Evolutionary conservation across 192 early-diverging fungal genomes (phyloP).

Genomic region (Coemansia sp.): DNA sequence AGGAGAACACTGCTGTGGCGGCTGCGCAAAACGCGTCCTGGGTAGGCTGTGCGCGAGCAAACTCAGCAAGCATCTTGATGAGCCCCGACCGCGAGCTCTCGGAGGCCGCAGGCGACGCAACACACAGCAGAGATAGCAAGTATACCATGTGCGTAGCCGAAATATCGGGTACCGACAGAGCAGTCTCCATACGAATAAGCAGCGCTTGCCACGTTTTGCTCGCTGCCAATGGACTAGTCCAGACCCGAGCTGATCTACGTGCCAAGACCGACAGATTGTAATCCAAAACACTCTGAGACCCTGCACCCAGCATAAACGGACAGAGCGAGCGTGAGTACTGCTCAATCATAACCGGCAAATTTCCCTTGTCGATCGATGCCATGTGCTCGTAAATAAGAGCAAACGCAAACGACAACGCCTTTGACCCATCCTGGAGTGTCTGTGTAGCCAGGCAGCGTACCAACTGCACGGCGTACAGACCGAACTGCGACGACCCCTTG

Average conservation of each 20-base stretch:
- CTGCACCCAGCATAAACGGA: not conserved
- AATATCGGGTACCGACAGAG: not conserved
- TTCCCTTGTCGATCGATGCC: slow-evolving; percentile 3
- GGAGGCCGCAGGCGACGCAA: slow-evolving; percentile 17
- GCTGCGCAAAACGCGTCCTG: slow-evolving; percentile 8
- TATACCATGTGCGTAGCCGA: not conserved
- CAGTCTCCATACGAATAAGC: slow-evolving; percentile 6
- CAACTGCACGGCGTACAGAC: slow-evolving; percentile 12
- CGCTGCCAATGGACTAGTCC: slow-evolving; percentile 9
- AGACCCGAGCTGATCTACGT: slow-evolving; percentile 12
- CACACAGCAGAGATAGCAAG: slow-evolving; percentile 17
- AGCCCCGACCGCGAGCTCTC: slow-evolving; percentile 5
- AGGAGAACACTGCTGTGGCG: slow-evolving; percentile 23
- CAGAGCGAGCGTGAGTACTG: slow-evolving; percentile 4
- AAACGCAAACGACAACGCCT: slow-evolving; percentile 23
- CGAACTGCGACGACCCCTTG: slow-evolving; percentile 20
- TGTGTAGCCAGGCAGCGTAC: slow-evolving; percentile 5
- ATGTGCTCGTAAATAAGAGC: slow-evolving; percentile 21
- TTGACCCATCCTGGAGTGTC: not conserved
- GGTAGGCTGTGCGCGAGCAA: not conserved
- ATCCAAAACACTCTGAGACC: slow-evolving; percentile 16
- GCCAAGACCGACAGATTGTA: slow-evolving; percentile 21
- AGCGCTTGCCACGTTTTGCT: slow-evolving; percentile 28
- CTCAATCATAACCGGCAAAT: not conserved
- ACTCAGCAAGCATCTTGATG: not conserved